A percentile compares a stretch with the other conserved stretches of the same genome.
Evolutionary conservation across 1,284 basidiomycete genomes (phyloP).

Genomic region (Malassezia globosa): DNA sequence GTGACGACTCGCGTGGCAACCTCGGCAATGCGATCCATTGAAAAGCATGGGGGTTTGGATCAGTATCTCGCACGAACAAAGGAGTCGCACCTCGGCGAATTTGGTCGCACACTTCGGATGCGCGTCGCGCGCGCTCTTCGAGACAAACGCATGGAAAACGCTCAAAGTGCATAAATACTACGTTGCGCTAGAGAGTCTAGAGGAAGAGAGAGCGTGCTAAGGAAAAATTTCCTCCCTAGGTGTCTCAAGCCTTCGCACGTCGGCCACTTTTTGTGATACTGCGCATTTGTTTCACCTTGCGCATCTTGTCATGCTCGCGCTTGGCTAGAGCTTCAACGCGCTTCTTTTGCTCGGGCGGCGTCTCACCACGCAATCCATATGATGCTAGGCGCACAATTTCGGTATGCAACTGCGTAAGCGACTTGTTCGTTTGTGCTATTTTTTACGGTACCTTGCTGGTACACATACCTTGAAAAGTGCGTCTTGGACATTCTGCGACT

Average conservation of each 20-base stretch:
- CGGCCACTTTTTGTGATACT: slow-evolving; percentile 18
- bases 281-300: slow-evolving; percentile 16
- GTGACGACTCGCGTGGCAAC: slow-evolving; percentile 25
- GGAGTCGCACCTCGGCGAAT: slow-evolving; percentile 29
- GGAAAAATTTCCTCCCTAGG: too few species aligned
- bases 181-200: too few species aligned
- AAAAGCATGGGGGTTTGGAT: slow-evolving; percentile 41
- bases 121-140: slow-evolving; percentile 19
- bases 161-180: too few species aligned
- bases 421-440: too few species aligned
- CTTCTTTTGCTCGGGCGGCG: slow-evolving; percentile 11
- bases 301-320: slow-evolving; percentile 7
- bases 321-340: slow-evolving; percentile 9
- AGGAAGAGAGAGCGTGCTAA: too few species aligned
- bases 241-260: slow-evolving; percentile 13
- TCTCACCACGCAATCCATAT: slow-evolving; percentile 11
- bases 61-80: slow-evolving; percentile 33
- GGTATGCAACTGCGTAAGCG: slow-evolving; percentile 15
- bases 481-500: slow-evolving; percentile 17
- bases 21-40: slow-evolving; percentile 32
- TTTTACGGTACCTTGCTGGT: too few species aligned
- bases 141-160: slow-evolving; percentile 11
- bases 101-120: slow-evolving; percentile 33
- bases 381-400: slow-evolving; percentile 13
- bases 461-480: slow-evolving; percentile 18